Evolutionary conservation across 1,139 yeast species (phyloP), one percentile per base, ranked within the genome.

Genomic region (Hyphopichia fennica): DNA sequence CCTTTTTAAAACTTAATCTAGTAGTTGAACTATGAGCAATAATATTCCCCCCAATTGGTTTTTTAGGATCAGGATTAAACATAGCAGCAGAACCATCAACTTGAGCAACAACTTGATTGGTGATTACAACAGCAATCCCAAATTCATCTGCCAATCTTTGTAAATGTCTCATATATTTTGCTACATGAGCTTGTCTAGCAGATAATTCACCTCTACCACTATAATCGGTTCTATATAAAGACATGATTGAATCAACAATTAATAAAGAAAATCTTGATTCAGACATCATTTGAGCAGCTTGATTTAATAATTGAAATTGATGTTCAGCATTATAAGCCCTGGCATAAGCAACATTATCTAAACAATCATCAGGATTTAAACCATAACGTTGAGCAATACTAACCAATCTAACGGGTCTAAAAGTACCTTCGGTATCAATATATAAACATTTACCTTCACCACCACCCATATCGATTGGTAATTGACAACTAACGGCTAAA

Each of bases 21-120:
- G 99, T 93, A 9, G 98, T 93, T 3, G 97, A 89, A 18, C 96
- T 84, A 62, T 95, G 99, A 2, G 99, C 99, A 65, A 95, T 85
- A 54, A 95, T 93, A 58, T 95, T 93, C 56, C 99, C 99, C 45
- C 99, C 99, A 54, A 95, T 93, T 10, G 99, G 99, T 63, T 95
- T 95, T 65, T 95, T 95, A n/a, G 99, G 98, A 61, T 93, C 99
- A 0, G 96, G 95, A 54, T 90, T 89, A 63, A 84, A 91, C 77
- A 84, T 77, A 7, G 80, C 79, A 48, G 86, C 79, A 55, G 82
- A 84, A 40, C 98, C 98, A 62, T 93, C 99, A 17, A 95, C 99
- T 63, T 91, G 97, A 3, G 99, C 97, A 7, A 90, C 97, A 25
- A 93, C 99, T 65, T 93, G 99, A 67, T 93, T 93, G 4, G 99